Evolutionary conservation across 2,329 filamentous ascomycete genomes (phyloP), one percentile per base, ranked within the genome.

Genomic region (Colletotrichum gloeosporioides): DNA sequence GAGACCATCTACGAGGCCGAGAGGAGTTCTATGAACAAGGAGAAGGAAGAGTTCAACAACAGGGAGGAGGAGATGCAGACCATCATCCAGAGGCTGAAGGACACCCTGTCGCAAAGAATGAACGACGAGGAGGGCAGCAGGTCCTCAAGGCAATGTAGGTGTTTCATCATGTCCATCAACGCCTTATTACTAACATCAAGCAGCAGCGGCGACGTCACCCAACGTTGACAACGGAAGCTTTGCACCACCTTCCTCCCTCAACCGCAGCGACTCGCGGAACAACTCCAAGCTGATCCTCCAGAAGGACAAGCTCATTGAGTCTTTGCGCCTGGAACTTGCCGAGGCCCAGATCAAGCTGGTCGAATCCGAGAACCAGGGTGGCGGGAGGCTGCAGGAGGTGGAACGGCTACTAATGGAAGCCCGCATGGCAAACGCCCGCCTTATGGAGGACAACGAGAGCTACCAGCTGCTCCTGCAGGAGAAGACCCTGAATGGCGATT

Each of bases 381-480:
- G 96, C 69, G 96, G 95, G 62, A 93, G 95, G 32, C 88, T 98
- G 82, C 94, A 95, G 79, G 95, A 98, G 84, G 91, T 99, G n/a
- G 96, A 99, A 86, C 94, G 94, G 80, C 92, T 95, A 78, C 91
- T 99, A 69, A 93, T 98, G 86, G 96, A 99, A 82, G 94, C 95
- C 53, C 95, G 96, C 81, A 97, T 99, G 94, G 94, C 96, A 79
- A 99, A 99, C 83, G 97, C 97, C 73, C 92, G 96, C 62, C 89
- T 99, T 78, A 97, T 98, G 95, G 97, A 99, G 86, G 97, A 99
- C 85, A 99, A 99, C 82, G 97, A 99, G 86, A 98, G 96, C 86
- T 99, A 98, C 86, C 96, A 99, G 85, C 91, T 99, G 49, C 92
- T 99, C 22, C 92, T 99, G 29, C 95, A 96, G 82, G 96, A 99